These are phyloP conservation scores for Tolypocladium endophyticum DNA, from an alignment of 2,329 filamentous ascomycete genomes.

Conservation along the genomic window DNA sequence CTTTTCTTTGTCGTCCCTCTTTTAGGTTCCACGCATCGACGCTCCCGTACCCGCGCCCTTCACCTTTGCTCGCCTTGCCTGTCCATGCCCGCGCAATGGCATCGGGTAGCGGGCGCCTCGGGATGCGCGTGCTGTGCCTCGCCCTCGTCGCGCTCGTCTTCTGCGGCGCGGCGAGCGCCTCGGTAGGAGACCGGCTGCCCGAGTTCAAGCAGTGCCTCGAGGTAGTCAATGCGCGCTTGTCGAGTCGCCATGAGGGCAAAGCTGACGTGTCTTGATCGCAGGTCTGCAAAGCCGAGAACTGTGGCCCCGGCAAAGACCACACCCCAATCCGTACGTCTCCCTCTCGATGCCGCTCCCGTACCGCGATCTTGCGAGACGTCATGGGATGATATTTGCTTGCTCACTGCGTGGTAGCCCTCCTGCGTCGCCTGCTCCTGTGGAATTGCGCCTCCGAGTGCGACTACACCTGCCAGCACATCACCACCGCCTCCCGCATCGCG, in stretches of 20 bases:
- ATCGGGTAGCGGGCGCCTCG: constrained; percentile 19
- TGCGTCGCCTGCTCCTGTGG: constrained; percentile 84
- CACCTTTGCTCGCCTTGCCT: not conserved
- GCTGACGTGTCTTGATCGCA: constrained; percentile 25
- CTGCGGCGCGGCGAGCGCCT: constrained; percentile 48
- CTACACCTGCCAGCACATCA: constrained; percentile 92
- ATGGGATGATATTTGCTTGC: not conserved
- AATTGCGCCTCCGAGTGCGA: constrained; percentile 90
- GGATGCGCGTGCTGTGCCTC: constrained; percentile 19
- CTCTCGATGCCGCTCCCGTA: constrained; percentile 2
- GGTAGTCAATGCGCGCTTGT: constrained; percentile 32
- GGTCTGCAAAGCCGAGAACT: constrained; percentile 77
- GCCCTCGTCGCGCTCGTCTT: constrained; percentile 28
- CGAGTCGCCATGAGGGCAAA: not conserved
- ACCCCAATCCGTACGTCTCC: constrained; percentile 58
- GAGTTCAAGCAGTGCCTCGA: constrained; percentile 82
- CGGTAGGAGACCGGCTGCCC: constrained; percentile 71
- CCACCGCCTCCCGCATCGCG: constrained; percentile 62
- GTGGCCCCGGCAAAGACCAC: constrained; percentile 46
- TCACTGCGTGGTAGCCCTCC: constrained; percentile 48
- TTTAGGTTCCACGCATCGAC: not conserved
- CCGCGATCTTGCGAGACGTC: not conserved
- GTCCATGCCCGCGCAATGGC: constrained; percentile 23
- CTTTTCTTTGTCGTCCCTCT: not conserved
- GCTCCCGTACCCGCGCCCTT: not conserved